Evolutionary conservation across 2,329 filamentous ascomycete species (phyloP).

Genomic region (Hansfordia pulvinata): DNA sequence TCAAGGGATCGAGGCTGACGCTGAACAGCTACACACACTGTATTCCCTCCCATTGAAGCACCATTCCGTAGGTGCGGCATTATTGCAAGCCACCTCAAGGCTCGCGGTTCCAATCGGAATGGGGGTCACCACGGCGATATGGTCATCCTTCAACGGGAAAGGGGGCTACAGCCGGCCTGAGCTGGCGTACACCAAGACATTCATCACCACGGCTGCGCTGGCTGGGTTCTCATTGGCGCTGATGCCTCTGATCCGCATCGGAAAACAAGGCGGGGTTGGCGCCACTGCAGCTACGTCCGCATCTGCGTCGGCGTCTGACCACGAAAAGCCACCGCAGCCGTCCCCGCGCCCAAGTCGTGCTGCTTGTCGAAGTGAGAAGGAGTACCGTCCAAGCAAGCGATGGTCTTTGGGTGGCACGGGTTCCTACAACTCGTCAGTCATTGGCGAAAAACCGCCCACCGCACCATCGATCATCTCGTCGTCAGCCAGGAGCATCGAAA

Average conservation of each 20-base stretch:
- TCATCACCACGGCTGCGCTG: constrained; percentile 16
- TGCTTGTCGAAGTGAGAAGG: too few species aligned
- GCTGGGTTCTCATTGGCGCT: constrained; percentile 14
- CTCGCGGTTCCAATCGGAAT: constrained; percentile 18
- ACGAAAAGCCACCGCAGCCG: constrained; percentile 1
- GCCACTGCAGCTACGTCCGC: constrained; percentile 3
- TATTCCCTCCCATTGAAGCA: constrained; percentile 15
- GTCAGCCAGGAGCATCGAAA: constrained; percentile 11
- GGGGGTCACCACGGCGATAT: constrained; percentile 18
- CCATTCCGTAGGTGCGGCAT: constrained; percentile 15
- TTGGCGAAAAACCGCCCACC: constrained; percentile 1
- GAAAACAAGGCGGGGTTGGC: constrained; percentile 9
- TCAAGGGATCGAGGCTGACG: constrained; percentile 4
- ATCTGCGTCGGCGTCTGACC: constrained; percentile 1
- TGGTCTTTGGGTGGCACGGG: constrained; percentile 15
- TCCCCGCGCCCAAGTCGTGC: too few species aligned
- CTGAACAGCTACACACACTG: constrained; percentile 14
- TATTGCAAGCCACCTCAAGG: constrained; percentile 16
- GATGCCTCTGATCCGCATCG: constrained; percentile 17
- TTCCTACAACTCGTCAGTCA: constrained; percentile 4
- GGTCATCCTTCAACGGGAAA: constrained; percentile 15
- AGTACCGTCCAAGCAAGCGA: constrained; percentile 15
- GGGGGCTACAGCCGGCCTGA: constrained; percentile 8
- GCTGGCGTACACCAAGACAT: constrained; percentile 15
- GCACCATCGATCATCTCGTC: constrained; percentile 14